Evolutionary conservation across 2,329 filamentous ascomycete species (phyloP), one percentile per base, ranked within the genome.

Genomic region (Stenocarpella maydis): DNA sequence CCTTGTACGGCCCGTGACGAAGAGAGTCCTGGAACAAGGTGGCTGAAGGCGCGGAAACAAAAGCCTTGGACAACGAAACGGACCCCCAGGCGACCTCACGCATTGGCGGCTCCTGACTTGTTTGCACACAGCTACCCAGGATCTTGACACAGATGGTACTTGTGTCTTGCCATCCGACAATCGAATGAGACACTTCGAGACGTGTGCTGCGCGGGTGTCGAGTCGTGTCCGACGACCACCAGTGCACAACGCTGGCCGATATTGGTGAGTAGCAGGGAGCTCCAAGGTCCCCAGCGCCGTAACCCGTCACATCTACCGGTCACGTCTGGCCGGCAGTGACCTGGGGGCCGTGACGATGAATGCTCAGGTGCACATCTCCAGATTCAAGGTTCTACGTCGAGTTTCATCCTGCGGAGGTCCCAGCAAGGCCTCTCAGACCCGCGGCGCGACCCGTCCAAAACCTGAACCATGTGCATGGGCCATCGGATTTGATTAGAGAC

Each of bases 131-230:
- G n/a, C 41, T 49, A 24, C 28, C 43, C 43, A 49, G 58, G 26
- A 63, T 63, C 19, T 28, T 47, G 43, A 37, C 43, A 49, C 58
- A 49, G 58, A 37, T 49, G n/a, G 9, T 49, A 28, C 58, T 19
- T 63, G 58, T 49, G 28, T 63, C 43, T 63, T 63, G 58, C 58
- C 58, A 43, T 63, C 58, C 43, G 58, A 63, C 58, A 63, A 17
- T 34, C 8, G 15, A 37, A 37, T 63, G 43, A 63, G 58, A 63
- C 41, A 43, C n/a, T 45, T 24, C 43, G 43, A 63, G 43, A 63
- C 58, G 47, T 49, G 58, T 63, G 28, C 58, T 49, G 58, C 58
- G 54, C 28, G 28, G 43, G 31, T 12, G 15, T 63, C 28, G 43
- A 63, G 43, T 63, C 58, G 58, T 63, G 58, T 49, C 31, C 19